These are phyloP conservation scores for Hyphopichia fennica DNA, from an alignment of 1,139 yeast species.

Conservation along the genomic window DNA sequence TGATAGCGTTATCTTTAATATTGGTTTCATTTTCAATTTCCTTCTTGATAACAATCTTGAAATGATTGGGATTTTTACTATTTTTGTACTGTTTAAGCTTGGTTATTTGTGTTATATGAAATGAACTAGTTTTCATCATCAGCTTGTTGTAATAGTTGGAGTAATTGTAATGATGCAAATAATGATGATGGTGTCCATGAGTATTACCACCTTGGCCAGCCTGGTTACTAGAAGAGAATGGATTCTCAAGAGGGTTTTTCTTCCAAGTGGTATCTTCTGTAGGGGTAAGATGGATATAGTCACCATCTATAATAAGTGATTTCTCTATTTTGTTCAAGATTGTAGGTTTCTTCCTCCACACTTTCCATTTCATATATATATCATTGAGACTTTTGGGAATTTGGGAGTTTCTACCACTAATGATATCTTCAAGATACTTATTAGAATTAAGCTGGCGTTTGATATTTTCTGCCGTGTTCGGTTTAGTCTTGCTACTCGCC, in stretches of 20 bases:
- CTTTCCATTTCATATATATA: constrained; percentile 60
- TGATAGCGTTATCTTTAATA: constrained; percentile 26
- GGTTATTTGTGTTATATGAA: constrained; percentile 78
- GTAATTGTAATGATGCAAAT: constrained; percentile 56
- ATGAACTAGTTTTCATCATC: constrained; percentile 77
- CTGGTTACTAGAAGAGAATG: constrained; percentile 16
- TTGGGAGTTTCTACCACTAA: constrained; percentile 32
- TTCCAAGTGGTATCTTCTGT: constrained; percentile 57
- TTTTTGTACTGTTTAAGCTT: constrained; percentile 70
- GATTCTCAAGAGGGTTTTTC: constrained; percentile 45
- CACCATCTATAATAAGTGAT: constrained; percentile 87
- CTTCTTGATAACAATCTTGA: constrained; percentile 79
- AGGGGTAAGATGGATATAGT: constrained; percentile 86
- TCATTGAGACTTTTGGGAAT: constrained; percentile 40
- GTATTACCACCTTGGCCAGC: constrained; percentile 11
- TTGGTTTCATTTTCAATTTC: constrained; percentile 43
- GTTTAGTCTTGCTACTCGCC: not conserved
- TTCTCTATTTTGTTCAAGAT: constrained; percentile 81
- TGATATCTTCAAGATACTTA: constrained; percentile 37
- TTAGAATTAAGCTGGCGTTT: constrained; percentile 15
- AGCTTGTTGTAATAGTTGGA: constrained; percentile 40
- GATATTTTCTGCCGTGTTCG: constrained; percentile 1
- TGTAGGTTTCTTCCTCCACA: constrained; percentile 86
- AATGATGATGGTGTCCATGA: constrained; percentile 34
- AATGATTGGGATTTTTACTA: constrained; percentile 69